These are phyloP conservation scores for Aspergillus sclerotiicarbonarius DNA, from an alignment of 495 filamentous ascomycete genomes.

Conservation along the genomic window DNA sequence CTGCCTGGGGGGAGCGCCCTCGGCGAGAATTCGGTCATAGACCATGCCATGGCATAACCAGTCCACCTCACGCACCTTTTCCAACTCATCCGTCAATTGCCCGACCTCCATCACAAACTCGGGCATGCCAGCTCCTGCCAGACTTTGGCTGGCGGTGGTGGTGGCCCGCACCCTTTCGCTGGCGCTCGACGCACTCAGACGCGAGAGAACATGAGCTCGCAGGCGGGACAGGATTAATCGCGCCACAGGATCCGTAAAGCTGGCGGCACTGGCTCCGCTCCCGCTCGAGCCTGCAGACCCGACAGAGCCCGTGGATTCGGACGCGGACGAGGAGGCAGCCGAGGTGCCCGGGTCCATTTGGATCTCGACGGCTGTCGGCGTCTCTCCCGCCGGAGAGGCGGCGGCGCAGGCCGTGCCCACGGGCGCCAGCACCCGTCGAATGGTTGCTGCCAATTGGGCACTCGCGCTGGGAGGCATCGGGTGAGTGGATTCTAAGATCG, in stretches of 20 bases:
- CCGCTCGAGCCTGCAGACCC: slow-evolving; percentile 5
- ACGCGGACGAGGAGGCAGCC: slow-evolving; percentile 12
- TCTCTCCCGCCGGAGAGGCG: slow-evolving; percentile 32
- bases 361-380: slow-evolving; percentile 38
- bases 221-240: slow-evolving; percentile 75
- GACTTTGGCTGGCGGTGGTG: slow-evolving; percentile 75
- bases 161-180: slow-evolving; percentile 79
- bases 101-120: slow-evolving; percentile 89
- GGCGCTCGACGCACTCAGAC: slow-evolving; percentile 72
- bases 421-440: slow-evolving; percentile 55
- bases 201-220: slow-evolving; percentile 68
- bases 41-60: slow-evolving; percentile 72
- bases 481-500: slow-evolving; percentile 74
- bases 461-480: slow-evolving; percentile 65
- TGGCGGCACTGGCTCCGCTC: slow-evolving; percentile 20
- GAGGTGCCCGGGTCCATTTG: slow-evolving; percentile 17
- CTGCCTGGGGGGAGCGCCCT: slow-evolving; percentile 17
- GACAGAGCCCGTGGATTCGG: slow-evolving; percentile 14
- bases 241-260: slow-evolving; percentile 74
- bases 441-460: slow-evolving; percentile 44
- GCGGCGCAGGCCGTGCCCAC: slow-evolving; percentile 40
- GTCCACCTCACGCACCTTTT: slow-evolving; percentile 73
- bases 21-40: slow-evolving; percentile 67
- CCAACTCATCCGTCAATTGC: slow-evolving; percentile 75
- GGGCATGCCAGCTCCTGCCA: slow-evolving; percentile 75